Conservation (phyloP, 164 flowering plant genomes). For the Paratinospora sagittata region DNA sequence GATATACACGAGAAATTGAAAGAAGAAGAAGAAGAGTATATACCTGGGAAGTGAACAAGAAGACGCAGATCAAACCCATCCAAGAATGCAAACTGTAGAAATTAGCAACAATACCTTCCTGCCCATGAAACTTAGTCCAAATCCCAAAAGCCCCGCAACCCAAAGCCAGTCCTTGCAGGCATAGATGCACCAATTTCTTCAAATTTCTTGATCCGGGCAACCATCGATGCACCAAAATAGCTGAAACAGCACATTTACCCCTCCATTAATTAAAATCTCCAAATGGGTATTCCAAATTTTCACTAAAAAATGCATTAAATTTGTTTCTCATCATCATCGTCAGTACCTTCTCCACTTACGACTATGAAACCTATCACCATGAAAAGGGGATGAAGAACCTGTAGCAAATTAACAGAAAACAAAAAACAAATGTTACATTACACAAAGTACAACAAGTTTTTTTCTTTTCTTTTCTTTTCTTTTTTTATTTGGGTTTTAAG, state of each 20-base stretch:
- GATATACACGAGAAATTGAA: neutral
- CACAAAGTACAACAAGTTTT: no score
- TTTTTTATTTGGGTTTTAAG: no score
- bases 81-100: conserved; percentile 91
- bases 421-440: neutral
- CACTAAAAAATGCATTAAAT: no score
- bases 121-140: conserved; percentile 77
- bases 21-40: conserved; percentile 6
- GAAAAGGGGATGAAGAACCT: conserved; percentile 81
- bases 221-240: conserved; percentile 83
- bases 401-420: neutral
- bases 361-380: conserved; percentile 94
- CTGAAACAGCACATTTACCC: conserved; percentile 29
- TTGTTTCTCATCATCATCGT: no score
- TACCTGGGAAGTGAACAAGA: conserved; percentile 78
- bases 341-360: conserved; percentile 89
- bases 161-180: conserved; percentile 89
- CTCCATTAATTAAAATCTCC: neutral
- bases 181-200: conserved; percentile 81
- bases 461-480: no score
- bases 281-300: neutral
- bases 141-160: conserved; percentile 74
- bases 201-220: conserved; percentile 69
- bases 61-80: conserved; percentile 79
- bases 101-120: conserved; percentile 64